phyloP scores from a whole-genome alignment of 805 yeast genomes.

The Aciculoconidium aculeatum region DNA sequence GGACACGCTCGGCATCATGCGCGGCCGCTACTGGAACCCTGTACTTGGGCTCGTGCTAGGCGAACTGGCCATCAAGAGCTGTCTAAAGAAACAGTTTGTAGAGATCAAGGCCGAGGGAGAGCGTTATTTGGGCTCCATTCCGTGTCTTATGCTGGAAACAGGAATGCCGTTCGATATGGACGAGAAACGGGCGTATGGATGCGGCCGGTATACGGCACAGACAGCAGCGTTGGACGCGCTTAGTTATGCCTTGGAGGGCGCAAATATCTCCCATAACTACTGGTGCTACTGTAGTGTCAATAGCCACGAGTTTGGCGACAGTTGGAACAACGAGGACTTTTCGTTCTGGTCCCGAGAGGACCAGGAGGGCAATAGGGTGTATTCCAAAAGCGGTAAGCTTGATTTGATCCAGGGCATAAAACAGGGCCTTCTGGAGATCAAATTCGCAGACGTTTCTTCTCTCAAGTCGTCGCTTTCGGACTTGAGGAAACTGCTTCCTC shows the following conservation, averaged over 20 bases:
- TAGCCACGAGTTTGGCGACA: conserved; percentile 81
- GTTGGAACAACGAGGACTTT: conserved; percentile 92
- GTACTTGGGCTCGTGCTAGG: conserved; percentile 75
- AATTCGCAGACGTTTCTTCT: no score
- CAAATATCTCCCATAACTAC: conserved; percentile 64
- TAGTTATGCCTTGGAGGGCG: conserved; percentile 70
- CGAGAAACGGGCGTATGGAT: conserved; percentile 58
- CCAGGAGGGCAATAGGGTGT: no score
- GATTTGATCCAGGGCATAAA: no score
- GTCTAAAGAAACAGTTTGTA: conserved; percentile 61
- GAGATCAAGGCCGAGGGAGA: conserved; percentile 62
- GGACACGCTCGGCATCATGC: conserved; percentile 82
- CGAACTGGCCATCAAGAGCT: conserved; percentile 67
- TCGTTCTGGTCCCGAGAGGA: conserved; percentile 79
- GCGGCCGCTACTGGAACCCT: conserved; percentile 72
- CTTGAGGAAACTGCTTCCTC: conserved; percentile 16
- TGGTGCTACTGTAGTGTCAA: conserved; percentile 82
- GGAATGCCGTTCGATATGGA: conserved; percentile 98
- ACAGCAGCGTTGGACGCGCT: conserved; percentile 81
- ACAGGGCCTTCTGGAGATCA: no score
- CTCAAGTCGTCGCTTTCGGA: no score
- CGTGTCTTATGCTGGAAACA: conserved; percentile 84
- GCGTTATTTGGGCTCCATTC: conserved; percentile 59
- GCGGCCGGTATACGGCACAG: conserved; percentile 68
- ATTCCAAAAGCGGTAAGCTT: no score